phyloP scores from a whole-genome alignment of 805 yeast species.

The Saccharomycopsis selenospora region DNA sequence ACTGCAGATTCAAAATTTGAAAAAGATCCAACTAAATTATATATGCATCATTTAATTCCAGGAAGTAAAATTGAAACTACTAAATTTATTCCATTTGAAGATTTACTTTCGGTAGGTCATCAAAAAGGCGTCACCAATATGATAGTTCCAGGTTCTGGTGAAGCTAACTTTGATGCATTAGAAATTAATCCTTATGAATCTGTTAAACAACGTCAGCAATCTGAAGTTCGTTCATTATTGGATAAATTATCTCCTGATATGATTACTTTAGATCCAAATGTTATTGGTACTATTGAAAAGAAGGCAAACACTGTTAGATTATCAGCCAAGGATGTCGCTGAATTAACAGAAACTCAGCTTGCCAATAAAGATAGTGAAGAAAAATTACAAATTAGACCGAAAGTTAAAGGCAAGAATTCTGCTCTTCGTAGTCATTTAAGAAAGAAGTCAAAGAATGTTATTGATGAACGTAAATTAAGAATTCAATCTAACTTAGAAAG shows the following conservation, averaged over 20 bases:
- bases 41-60: slow-evolving; percentile 83
- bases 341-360: slow-evolving; percentile 31
- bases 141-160: slow-evolving; percentile 95
- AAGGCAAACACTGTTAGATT: slow-evolving; percentile 57
- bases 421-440: slow-evolving; percentile 60
- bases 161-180: slow-evolving; percentile 91
- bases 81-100: slow-evolving; percentile 89
- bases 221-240: slow-evolving; percentile 77
- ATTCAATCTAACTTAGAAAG: slow-evolving; percentile 42
- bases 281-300: slow-evolving; percentile 77
- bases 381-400: slow-evolving; percentile 56
- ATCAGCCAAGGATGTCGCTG: slow-evolving; percentile 50
- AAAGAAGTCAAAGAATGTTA: slow-evolving; percentile 27
- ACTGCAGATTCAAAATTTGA: slow-evolving; percentile 40
- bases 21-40: slow-evolving; percentile 51
- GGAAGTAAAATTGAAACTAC: slow-evolving; percentile 64
- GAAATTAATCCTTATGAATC: slow-evolving; percentile 92
- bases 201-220: slow-evolving; percentile 86
- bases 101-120: slow-evolving; percentile 88
- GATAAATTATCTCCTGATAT: slow-evolving; percentile 90
- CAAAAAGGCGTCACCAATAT: slow-evolving; percentile 70
- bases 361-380: slow-evolving; percentile 36
- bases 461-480: slow-evolving; percentile 29
- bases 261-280: slow-evolving; percentile 82
- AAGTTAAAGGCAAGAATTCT: slow-evolving; percentile 74